These are phyloP conservation scores for Coprinopsis sp. DNA, from an alignment of 768 basidiomycete species.

Conservation along the genomic window DNA sequence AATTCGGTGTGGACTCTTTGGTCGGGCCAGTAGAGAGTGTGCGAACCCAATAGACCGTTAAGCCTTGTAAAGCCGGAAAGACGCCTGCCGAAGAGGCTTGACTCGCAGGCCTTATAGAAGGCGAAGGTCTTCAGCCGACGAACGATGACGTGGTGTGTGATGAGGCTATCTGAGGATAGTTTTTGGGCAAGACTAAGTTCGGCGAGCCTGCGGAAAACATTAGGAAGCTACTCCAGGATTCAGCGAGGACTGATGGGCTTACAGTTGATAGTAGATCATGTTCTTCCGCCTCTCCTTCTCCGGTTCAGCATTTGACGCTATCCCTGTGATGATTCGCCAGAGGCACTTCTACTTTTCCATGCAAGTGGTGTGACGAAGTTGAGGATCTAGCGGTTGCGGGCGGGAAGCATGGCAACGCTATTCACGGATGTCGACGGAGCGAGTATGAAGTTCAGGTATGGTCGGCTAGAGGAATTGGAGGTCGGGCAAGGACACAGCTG, in stretches of 20 bases:
- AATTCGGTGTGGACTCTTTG: constrained; percentile 67
- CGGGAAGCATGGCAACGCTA: constrained; percentile 66
- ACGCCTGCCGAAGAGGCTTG: constrained; percentile 83
- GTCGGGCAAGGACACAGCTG: constrained; percentile 63
- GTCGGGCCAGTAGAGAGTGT: constrained; percentile 87
- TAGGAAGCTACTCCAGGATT: constrained; percentile 6
- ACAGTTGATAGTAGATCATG: constrained; percentile 76
- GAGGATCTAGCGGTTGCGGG: constrained; percentile 77
- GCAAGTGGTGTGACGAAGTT: constrained; percentile 65
- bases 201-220: constrained; percentile 54
- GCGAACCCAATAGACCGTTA: constrained; percentile 94
- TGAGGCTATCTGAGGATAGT: constrained; percentile 79
- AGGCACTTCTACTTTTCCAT: constrained; percentile 70
- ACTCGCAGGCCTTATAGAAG: constrained; percentile 87
- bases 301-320: constrained; percentile 51
- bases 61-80: constrained; percentile 79
- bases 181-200: constrained; percentile 89
- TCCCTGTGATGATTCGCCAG: constrained; percentile 74
- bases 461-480: constrained; percentile 28
- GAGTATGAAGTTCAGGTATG: constrained; percentile 60
- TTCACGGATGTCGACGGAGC: constrained; percentile 75
- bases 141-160: constrained; percentile 92
- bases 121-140: constrained; percentile 90
- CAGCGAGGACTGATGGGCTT: constrained; percentile 45
- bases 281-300: constrained; percentile 77